phyloP scores from a whole-genome alignment of 148 eudicot genomes.

The Fagopyrum tataricum region DNA sequence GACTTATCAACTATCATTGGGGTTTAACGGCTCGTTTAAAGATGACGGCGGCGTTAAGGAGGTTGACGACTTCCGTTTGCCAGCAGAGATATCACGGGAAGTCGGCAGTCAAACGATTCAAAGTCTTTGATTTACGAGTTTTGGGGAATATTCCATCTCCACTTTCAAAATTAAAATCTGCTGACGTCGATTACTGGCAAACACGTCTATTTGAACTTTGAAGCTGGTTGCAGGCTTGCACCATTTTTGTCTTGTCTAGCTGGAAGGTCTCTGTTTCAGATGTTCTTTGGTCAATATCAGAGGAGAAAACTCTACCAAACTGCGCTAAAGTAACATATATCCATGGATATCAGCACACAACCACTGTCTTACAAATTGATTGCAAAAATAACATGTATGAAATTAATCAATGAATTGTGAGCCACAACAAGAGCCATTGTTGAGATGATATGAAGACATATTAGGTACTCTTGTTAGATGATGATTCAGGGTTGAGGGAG shows the following conservation, averaged over 20 bases:
- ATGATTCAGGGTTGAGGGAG: not conserved
- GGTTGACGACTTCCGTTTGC: slow-evolving; percentile 3
- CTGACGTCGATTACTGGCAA: not conserved
- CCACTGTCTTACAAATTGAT: slow-evolving; percentile 1
- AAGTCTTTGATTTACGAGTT: not conserved
- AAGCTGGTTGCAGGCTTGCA: too few species aligned
- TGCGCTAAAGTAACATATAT: not conserved
- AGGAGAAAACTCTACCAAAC: not conserved
- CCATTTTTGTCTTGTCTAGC: too few species aligned
- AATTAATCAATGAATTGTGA: slow-evolving; percentile 1
- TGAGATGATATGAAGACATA: not conserved
- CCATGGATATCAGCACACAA: not conserved
- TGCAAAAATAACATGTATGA: not conserved
- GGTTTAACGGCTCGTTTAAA: not conserved
- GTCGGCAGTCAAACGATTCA: not conserved
- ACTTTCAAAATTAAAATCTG: not conserved
- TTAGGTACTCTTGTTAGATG: not conserved
- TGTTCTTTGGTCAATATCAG: not conserved
- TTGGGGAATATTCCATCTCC: not conserved
- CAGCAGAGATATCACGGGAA: not conserved
- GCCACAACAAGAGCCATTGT: not conserved
- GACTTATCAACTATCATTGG: not conserved
- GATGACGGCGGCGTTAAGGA: not conserved
- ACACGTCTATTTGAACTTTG: not conserved
- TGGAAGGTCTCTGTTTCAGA: too few species aligned